A percentile compares a stretch with the other conserved stretches of the same genome.
Evolutionary conservation across 345 rosid species (phyloP).

Genomic region (Rhodamnia argentea): DNA sequence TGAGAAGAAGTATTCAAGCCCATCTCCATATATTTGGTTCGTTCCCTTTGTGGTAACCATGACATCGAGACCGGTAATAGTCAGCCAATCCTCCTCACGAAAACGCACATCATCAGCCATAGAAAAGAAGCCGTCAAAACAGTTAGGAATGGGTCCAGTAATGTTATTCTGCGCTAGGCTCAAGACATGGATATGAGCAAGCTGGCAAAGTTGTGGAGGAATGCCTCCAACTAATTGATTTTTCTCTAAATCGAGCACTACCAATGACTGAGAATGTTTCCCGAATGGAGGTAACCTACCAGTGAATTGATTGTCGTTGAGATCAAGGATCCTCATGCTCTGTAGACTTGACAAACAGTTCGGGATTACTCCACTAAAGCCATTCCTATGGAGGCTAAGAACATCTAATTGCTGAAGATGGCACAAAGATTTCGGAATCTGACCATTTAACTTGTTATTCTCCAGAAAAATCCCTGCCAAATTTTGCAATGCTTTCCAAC

Average conservation of each 20-base stretch:
- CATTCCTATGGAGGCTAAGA: not conserved
- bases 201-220: not conserved
- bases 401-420: too few species aligned
- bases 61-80: not conserved
- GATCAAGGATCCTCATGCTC: not conserved
- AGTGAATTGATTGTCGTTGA: not conserved
- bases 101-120: too few species aligned
- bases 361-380: not conserved
- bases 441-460: not conserved
- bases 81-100: too few species aligned
- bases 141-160: not conserved
- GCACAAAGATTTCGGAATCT: not conserved
- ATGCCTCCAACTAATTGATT: not conserved
- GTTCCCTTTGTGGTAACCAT: not conserved
- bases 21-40: not conserved
- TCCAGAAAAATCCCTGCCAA: rapidly evolving
- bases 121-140: too few species aligned
- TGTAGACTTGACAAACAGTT: not conserved
- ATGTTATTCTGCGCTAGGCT: not conserved
- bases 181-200: not conserved
- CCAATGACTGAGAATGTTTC: not conserved
- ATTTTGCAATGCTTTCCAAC: rapidly evolving
- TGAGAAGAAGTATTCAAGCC: rapidly evolving
- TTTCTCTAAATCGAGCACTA: not conserved
- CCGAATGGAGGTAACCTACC: not conserved